phyloP scores from a whole-genome alignment of 306 rosid species.

The Acmispon strigosus region DNA sequence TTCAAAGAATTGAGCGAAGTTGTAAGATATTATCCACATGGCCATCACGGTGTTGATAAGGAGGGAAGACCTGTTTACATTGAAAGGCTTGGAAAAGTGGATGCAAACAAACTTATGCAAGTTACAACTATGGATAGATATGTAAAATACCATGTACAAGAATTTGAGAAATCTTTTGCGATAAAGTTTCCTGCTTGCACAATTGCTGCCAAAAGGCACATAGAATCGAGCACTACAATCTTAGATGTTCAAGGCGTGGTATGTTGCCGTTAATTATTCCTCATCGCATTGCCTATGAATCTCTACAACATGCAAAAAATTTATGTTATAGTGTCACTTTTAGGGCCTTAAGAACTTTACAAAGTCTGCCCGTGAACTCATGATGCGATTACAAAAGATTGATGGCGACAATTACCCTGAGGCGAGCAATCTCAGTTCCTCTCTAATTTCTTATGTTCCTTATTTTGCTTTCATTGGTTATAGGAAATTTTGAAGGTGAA shows the following conservation, averaged over 20 bases:
- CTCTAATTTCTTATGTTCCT: background rate
- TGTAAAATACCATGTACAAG: conserved; percentile 79
- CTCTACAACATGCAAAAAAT: background rate
- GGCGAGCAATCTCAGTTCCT: conserved; percentile 33
- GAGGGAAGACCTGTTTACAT: conserved; percentile 95
- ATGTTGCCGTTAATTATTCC: conserved; percentile 30
- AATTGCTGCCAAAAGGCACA: conserved; percentile 93
- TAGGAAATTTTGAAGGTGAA: background rate
- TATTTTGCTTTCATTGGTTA: conserved; percentile 13
- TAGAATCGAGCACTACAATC: conserved; percentile 90
- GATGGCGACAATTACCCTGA: conserved; percentile 98
- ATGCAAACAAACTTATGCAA: conserved; percentile 91
- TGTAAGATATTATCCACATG: conserved; percentile 76
- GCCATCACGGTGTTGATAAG: conserved; percentile 94
- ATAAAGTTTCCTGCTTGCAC: conserved; percentile 93
- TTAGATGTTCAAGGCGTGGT: conserved; percentile 99
- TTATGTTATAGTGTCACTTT: conserved; percentile 18
- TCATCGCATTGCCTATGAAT: background rate
- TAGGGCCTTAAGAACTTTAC: conserved; percentile 94
- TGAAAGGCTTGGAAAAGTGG: conserved; percentile 94
- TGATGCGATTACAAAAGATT: conserved; percentile 76
- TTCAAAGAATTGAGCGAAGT: conserved; percentile 73
- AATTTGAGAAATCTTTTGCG: conserved; percentile 82
- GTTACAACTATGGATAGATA: conserved; percentile 89
- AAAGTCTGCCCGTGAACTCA: conserved; percentile 83